phyloP scores from a whole-genome alignment of 192 early-diverging fungal genomes.

The Chytriomyces confervae region DNA sequence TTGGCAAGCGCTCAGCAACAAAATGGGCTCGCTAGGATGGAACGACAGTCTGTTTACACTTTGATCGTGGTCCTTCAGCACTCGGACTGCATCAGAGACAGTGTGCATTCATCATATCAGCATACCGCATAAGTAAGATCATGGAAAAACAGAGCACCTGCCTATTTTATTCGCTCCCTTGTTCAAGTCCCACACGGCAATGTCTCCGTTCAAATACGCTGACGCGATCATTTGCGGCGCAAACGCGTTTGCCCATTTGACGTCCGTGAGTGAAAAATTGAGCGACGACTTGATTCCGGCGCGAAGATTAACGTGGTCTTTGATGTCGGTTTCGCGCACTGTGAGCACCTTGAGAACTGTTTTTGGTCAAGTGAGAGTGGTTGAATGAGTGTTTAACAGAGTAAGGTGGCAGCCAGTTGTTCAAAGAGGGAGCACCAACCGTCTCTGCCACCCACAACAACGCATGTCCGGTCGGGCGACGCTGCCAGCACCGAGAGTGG shows the following conservation, averaged over 20 bases:
- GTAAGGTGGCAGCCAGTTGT: not conserved
- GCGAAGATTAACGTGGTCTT: slow-evolving; percentile 72
- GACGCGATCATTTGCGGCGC: slow-evolving; percentile 71
- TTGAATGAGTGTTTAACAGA: not conserved
- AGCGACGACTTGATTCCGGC: slow-evolving; percentile 58
- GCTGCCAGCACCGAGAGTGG: slow-evolving; percentile 60
- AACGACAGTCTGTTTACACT: slow-evolving; percentile 81
- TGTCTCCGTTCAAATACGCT: slow-evolving; percentile 73
- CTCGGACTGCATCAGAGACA: slow-evolving; percentile 49
- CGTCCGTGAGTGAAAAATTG: slow-evolving; percentile 65
- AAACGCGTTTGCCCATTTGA: slow-evolving; percentile 75
- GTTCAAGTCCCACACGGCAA: slow-evolving; percentile 75
- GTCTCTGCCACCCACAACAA: slow-evolving; percentile 73
- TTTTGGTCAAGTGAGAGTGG: not conserved
- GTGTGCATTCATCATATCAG: not conserved
- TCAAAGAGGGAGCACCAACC: slow-evolving; percentile 45
- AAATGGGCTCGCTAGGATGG: slow-evolving; percentile 68
- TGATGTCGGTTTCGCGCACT: slow-evolving; percentile 58
- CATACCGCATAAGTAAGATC: not conserved
- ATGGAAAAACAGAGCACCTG: slow-evolving; percentile 24
- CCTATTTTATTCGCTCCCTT: slow-evolving; percentile 53
- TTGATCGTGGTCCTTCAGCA: slow-evolving; percentile 73
- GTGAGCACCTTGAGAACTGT: slow-evolving; percentile 74
- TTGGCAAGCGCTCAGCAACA: slow-evolving; percentile 78
- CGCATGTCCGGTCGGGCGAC: slow-evolving; percentile 65